These are phyloP conservation scores for Spencermartinsiella europaea DNA, from an alignment of 805 yeast species.

Conservation along the genomic window DNA sequence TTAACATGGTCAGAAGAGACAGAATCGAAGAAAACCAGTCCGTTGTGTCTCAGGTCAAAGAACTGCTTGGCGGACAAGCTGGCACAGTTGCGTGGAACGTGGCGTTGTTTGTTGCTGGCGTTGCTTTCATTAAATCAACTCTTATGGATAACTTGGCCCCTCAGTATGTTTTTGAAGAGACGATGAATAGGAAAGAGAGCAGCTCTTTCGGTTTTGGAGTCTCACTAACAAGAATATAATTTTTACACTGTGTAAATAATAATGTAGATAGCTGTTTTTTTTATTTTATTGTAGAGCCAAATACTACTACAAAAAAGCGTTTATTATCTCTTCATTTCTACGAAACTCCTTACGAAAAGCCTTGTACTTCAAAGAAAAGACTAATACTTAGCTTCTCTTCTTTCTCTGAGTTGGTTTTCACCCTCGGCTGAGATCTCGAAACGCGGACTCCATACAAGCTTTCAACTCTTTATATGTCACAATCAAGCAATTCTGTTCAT, in stretches of 20 bases:
- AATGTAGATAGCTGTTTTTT: background rate
- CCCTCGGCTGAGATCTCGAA: conserved; percentile 49
- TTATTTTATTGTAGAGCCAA: background rate
- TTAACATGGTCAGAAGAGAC: conserved; percentile 1
- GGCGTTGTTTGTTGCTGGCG: conserved; percentile 31
- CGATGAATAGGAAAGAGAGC: background rate
- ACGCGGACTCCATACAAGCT: conserved; percentile 63
- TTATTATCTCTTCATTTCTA: too few species aligned
- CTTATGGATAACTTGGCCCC: conserved; percentile 36
- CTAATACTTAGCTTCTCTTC: too few species aligned
- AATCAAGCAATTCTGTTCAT: conserved; percentile 79
- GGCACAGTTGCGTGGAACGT: conserved; percentile 23
- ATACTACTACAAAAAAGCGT: too few species aligned
- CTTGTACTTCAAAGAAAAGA: too few species aligned
- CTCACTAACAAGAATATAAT: background rate
- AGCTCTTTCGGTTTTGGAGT: background rate
- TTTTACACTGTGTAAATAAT: background rate
- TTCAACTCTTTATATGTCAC: conserved; percentile 77
- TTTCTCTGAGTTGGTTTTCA: too few species aligned
- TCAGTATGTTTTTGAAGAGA: conserved; percentile 29
- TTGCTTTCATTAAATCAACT: conserved; percentile 35
- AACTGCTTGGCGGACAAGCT: conserved; percentile 17
- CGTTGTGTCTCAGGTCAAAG: conserved; percentile 8
- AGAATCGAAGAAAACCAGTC: conserved; percentile 15
- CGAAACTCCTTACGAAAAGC: too few species aligned